Evolutionary conservation across 208 protist species (phyloP).

Genomic region (Leishmania lainsoni): DNA sequence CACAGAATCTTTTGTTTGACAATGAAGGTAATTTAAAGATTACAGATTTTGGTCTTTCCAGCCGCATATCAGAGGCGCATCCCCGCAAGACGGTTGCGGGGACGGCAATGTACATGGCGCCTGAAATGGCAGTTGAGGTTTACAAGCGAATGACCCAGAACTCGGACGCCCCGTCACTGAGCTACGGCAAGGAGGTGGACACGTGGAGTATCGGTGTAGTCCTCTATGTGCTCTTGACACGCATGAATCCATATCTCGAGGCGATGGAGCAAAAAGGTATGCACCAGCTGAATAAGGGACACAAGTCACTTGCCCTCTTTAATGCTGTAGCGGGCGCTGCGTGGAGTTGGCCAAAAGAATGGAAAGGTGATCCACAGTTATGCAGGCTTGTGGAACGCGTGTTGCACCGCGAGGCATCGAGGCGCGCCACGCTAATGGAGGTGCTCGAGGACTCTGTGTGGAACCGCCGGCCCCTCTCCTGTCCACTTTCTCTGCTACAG

Average conservation of each 20-base stretch:
- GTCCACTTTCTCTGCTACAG: slow-evolving; percentile 75
- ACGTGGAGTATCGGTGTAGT: slow-evolving; percentile 91
- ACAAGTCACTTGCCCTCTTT: slow-evolving; percentile 79
- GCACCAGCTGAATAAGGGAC: slow-evolving; percentile 58
- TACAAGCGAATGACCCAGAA: slow-evolving; percentile 80
- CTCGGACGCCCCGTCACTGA: slow-evolving; percentile 51
- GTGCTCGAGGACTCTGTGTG: slow-evolving; percentile 81
- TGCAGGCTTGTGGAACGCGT: slow-evolving; percentile 69
- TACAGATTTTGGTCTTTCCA: slow-evolving; percentile 92
- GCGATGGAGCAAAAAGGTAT: slow-evolving; percentile 64
- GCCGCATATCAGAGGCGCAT: slow-evolving; percentile 72
- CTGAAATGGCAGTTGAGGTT: slow-evolving; percentile 86
- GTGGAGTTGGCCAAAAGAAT: slow-evolving; percentile 82
- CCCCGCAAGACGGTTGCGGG: slow-evolving; percentile 89
- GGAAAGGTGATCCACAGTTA: slow-evolving; percentile 62
- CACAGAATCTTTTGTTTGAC: slow-evolving; percentile 92
- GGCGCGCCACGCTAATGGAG: slow-evolving; percentile 70
- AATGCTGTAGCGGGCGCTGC: slow-evolving; percentile 67
- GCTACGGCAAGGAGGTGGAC: slow-evolving; percentile 88
- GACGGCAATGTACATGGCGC: slow-evolving; percentile 92
- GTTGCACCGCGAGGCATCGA: slow-evolving; percentile 48
- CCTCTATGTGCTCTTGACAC: slow-evolving; percentile 83
- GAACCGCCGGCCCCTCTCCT: slow-evolving; percentile 79
- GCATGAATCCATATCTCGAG: slow-evolving; percentile 86
- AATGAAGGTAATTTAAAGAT: slow-evolving; percentile 89